phyloP scores from a whole-genome alignment of 1,139 yeast species.

The Meyerozyma elateridarum region DNA sequence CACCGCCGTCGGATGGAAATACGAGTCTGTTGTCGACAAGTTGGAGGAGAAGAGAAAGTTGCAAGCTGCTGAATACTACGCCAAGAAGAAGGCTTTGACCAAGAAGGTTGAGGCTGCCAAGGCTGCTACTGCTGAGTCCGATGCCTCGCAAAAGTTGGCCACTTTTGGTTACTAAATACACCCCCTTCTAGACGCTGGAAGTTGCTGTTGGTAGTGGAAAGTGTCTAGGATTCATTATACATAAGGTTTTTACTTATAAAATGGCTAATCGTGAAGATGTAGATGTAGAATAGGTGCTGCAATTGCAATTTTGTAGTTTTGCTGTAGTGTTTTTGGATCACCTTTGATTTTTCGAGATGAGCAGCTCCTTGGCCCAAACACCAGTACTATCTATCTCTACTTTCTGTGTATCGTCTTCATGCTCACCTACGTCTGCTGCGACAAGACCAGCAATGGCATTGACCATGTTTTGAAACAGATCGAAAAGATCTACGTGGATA shows the following conservation, averaged over 20 bases:
- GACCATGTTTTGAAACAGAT: conserved; percentile 8
- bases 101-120: conserved; percentile 87
- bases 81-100: conserved; percentile 94
- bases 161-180: conserved; percentile 67
- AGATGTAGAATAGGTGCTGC: neutral
- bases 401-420: too few species aligned
- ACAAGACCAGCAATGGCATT: conserved; percentile 8
- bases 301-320: neutral
- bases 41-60: conserved; percentile 99
- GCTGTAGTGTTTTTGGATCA: neutral
- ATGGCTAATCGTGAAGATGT: conserved; percentile 1
- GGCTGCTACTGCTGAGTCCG: conserved; percentile 73
- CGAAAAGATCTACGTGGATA: conserved; percentile 3
- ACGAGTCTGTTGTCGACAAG: conserved; percentile 96
- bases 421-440: conserved; percentile 9
- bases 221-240: too few species aligned
- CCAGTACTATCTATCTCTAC: conserved; percentile 6
- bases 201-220: too few species aligned
- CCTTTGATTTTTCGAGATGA: conserved; percentile 3
- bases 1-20: conserved; percentile 98
- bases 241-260: conserved; percentile 1
- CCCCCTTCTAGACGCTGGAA: neutral
- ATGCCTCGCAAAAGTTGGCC: conserved; percentile 71
- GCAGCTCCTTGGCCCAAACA: conserved; percentile 6
- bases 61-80: conserved; percentile 98